A percentile compares a stretch with the other conserved stretches of the same genome.
Evolutionary conservation across 495 filamentous ascomycete species (phyloP).

Genomic region (Apodospora peruviana): DNA sequence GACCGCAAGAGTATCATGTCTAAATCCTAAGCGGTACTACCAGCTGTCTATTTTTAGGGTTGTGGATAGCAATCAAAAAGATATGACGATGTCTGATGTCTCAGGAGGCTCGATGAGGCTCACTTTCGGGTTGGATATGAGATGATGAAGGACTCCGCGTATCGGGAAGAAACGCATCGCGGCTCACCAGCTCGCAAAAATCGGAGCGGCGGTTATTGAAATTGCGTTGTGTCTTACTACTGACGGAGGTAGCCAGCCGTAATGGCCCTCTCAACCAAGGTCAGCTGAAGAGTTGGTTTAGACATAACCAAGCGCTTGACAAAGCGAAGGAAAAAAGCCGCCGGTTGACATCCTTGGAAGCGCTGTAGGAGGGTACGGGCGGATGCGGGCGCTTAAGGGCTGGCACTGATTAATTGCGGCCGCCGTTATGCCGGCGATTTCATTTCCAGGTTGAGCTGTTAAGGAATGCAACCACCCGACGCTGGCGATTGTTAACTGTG

Average conservation of each 20-base stretch:
- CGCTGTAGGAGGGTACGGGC: too few species aligned
- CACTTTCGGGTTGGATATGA: not conserved
- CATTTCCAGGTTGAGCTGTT: too few species aligned
- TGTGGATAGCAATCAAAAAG: not conserved
- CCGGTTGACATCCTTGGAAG: too few species aligned
- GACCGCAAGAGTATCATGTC: not conserved
- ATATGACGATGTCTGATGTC: not conserved
- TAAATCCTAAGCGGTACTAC: too few species aligned
- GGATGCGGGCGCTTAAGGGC: too few species aligned
- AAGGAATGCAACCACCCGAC: too few species aligned
- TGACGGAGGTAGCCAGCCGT: slow-evolving; percentile 10
- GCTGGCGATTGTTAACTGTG: too few species aligned
- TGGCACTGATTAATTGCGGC: too few species aligned
- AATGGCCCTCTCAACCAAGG: too few species aligned
- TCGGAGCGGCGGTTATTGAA: slow-evolving; percentile 27
- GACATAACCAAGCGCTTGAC: not conserved
- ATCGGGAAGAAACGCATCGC: not conserved
- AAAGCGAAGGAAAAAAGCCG: too few species aligned
- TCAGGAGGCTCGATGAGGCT: not conserved
- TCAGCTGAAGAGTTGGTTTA: not conserved
- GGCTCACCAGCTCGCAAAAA: not conserved
- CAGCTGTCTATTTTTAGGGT: not conserved
- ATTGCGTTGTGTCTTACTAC: slow-evolving; percentile 21
- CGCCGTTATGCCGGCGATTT: too few species aligned
- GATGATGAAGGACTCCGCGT: not conserved